Evolutionary conservation across 2,329 filamentous ascomycete genomes (phyloP).

Genomic region (Hypoxylon sp.): DNA sequence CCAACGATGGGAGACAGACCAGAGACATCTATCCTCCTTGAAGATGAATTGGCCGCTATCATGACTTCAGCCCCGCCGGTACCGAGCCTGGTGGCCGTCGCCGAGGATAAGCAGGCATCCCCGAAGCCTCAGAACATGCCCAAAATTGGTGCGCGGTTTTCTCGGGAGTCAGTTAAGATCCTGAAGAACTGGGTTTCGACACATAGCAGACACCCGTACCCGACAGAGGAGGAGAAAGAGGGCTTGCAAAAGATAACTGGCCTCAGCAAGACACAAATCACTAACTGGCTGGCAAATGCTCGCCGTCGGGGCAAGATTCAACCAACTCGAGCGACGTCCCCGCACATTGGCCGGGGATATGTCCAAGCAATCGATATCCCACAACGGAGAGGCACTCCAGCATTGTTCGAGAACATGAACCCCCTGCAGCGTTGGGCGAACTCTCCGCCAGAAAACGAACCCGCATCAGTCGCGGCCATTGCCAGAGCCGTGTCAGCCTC

Average conservation of each 20-base stretch:
- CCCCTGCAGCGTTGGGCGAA: constrained; percentile 70
- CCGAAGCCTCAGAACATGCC: constrained; percentile 54
- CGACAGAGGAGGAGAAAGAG: constrained; percentile 88
- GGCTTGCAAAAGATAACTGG: constrained; percentile 82
- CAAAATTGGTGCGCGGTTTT: constrained; percentile 82
- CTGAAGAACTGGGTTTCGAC: constrained; percentile 87
- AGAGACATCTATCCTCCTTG: constrained; percentile 55
- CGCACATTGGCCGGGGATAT: constrained; percentile 71
- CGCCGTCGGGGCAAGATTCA: constrained; percentile 84
- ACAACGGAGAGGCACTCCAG: constrained; percentile 66
- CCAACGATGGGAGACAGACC: constrained; percentile 60
- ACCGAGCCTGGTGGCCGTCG: constrained; percentile 23
- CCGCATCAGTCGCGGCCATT: constrained; percentile 69
- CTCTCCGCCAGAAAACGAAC: constrained; percentile 71
- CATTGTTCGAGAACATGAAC: constrained; percentile 65
- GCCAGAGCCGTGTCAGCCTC: constrained; percentile 68
- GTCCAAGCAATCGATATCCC: constrained; percentile 81
- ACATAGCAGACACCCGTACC: constrained; percentile 86
- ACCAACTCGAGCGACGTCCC: constrained; percentile 75
- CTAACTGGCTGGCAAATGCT: constrained; percentile 93
- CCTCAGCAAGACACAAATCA: constrained; percentile 84
- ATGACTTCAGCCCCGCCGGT: constrained; percentile 40
- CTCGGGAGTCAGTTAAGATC: constrained; percentile 81
- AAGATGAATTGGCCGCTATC: constrained; percentile 51
- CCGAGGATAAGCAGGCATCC: constrained; percentile 49